These are phyloP conservation scores for Trypanosoma cruzi DNA, from an alignment of 208 protist genomes.

Conservation along the genomic window DNA sequence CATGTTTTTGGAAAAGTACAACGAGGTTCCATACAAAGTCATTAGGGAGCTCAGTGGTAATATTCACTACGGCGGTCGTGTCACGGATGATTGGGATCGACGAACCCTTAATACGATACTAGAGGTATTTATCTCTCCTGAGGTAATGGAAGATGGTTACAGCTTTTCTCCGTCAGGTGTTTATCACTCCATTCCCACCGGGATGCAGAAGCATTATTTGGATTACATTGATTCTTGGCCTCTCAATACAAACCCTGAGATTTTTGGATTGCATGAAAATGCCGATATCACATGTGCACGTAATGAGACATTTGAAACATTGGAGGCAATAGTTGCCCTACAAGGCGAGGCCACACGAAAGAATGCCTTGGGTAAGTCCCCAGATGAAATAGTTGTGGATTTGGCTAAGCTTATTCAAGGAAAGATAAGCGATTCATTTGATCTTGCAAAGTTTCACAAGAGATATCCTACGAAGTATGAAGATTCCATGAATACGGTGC, in stretches of 20 bases:
- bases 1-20: conserved; percentile 97
- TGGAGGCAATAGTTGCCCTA: conserved; percentile 83
- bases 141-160: conserved; percentile 94
- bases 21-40: conserved; percentile 97
- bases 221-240: conserved; percentile 94
- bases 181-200: conserved; percentile 83
- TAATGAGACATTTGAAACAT: conserved; percentile 92
- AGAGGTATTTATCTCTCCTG: conserved; percentile 88
- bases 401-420: conserved; percentile 82
- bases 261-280: conserved; percentile 98
- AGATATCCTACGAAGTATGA: conserved; percentile 96
- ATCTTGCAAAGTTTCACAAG: conserved; percentile 82
- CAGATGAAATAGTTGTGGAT: conserved; percentile 84
- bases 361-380: conserved; percentile 44
- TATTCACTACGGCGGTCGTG: conserved; percentile 99
- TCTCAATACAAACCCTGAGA: conserved; percentile 94
- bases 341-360: conserved; percentile 59
- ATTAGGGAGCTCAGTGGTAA: conserved; percentile 96
- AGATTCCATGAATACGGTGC: conserved; percentile 99
- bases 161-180: conserved; percentile 81
- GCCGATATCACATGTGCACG: conserved; percentile 97
- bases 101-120: conserved; percentile 95
- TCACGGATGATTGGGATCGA: conserved; percentile 98
- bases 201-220: conserved; percentile 86
- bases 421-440: conserved; percentile 78